phyloP scores from a whole-genome alignment of 352 stramenopile genomes.

The Phytophthora palmivora region DNA sequence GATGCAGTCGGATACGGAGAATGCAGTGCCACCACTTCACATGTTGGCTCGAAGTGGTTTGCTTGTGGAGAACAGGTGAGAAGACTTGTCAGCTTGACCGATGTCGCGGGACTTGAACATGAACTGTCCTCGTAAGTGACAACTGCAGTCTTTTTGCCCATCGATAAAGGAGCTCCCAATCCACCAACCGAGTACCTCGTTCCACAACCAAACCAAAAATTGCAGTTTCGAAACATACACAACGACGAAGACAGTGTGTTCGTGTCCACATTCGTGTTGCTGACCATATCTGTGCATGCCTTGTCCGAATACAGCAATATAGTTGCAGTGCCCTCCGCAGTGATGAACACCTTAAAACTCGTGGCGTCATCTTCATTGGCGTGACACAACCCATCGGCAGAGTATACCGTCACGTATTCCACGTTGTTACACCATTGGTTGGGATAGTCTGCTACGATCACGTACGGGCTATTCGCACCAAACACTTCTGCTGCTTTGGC shows the following conservation, averaged over 20 bases:
- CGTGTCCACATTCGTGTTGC: slow-evolving; percentile 6
- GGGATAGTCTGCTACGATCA: slow-evolving; percentile 10
- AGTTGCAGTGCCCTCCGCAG: slow-evolving; percentile 7
- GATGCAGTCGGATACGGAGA: slow-evolving; percentile 16
- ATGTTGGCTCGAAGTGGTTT: slow-evolving; percentile 15
- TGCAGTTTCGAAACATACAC: slow-evolving; percentile 5
- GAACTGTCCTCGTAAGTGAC: background rate
- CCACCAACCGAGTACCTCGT: slow-evolving; percentile 7
- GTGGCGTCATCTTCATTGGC: background rate
- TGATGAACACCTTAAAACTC: slow-evolving; percentile 13
- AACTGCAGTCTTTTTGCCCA: slow-evolving; percentile 7
- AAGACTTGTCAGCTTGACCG: background rate
- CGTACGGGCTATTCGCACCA: slow-evolving; percentile 4
- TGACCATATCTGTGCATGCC: slow-evolving; percentile 5
- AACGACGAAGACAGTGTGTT: slow-evolving; percentile 4
- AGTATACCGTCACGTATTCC: slow-evolving; percentile 11
- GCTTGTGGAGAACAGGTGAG: slow-evolving; percentile 6
- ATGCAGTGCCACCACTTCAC: background rate
- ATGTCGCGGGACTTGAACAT: background rate
- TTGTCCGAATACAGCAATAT: slow-evolving; percentile 8
- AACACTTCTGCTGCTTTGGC: background rate
- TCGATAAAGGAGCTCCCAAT: background rate
- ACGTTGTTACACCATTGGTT: slow-evolving; percentile 6
- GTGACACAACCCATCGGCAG: slow-evolving; percentile 11
- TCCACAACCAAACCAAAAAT: slow-evolving; percentile 1